Conservation (phyloP, 176 grass and related monocot species). For the Oryza officinalis region DNA sequence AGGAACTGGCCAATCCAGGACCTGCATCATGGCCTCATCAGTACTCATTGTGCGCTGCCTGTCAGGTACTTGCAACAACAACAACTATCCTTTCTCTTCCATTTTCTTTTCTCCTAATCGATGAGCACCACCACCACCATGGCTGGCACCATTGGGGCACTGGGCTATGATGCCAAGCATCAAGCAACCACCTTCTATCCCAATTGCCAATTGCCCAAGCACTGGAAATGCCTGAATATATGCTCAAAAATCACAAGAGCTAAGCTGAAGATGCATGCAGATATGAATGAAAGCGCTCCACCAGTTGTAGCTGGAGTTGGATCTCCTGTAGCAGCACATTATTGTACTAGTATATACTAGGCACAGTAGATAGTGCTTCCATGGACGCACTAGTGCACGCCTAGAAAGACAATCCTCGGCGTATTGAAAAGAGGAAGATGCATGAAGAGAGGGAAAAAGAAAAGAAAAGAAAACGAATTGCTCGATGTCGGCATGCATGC, state of each 20-base stretch:
- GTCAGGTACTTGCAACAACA: background rate
- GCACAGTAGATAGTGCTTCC: background rate
- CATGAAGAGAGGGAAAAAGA: background rate
- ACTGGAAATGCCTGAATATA: background rate
- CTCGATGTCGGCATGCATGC: constrained; percentile 9
- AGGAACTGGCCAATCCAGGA: background rate
- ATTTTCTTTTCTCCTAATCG: background rate
- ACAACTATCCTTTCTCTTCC: background rate
- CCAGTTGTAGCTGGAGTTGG: background rate
- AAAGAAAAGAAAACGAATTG: background rate
- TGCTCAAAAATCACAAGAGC: background rate
- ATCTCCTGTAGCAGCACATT: background rate
- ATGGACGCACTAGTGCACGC: constrained; percentile 27
- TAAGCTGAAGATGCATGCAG: background rate
- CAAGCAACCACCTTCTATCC: background rate
- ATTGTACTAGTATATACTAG: background rate
- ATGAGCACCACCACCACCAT: background rate
- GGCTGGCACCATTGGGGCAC: background rate
- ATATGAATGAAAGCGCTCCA: background rate
- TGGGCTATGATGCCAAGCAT: background rate
- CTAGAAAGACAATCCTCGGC: constrained; percentile 1
- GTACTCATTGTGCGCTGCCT: background rate
- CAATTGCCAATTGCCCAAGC: background rate
- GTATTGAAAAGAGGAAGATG: background rate
- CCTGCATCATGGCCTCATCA: constrained; percentile 3